These are phyloP conservation scores for Avena eriantha DNA, from an alignment of 176 grass and related monocot species.

Conservation along the genomic window DNA sequence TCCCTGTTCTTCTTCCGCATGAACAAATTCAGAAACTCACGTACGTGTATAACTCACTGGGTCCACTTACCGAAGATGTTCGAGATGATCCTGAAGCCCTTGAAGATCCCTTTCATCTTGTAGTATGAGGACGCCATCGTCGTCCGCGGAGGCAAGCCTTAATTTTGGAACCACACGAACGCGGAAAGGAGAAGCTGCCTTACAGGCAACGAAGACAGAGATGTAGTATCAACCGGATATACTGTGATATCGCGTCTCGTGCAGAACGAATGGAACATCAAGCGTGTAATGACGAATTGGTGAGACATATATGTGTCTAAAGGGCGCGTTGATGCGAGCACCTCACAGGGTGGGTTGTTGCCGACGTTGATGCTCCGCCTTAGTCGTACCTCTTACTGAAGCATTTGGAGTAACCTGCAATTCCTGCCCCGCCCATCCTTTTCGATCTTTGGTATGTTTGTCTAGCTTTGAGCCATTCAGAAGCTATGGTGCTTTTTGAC, in stretches of 20 bases:
- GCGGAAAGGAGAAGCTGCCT: neutral
- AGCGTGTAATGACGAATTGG: neutral
- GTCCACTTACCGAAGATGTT: slow-evolving; percentile 55
- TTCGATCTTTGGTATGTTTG: slow-evolving; percentile 8
- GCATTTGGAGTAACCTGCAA: slow-evolving; percentile 5
- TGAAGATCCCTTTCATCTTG: slow-evolving; percentile 84
- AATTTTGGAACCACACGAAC: neutral
- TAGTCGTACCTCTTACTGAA: slow-evolving; percentile 13
- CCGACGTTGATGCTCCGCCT: slow-evolving; percentile 16
- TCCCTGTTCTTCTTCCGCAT: neutral
- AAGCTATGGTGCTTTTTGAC: neutral
- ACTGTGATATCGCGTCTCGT: neutral
- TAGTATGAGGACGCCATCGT: slow-evolving; percentile 57
- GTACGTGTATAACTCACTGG: neutral
- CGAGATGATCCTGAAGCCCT: slow-evolving; percentile 78
- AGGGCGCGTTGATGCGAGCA: neutral
- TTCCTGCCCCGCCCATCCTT: neutral
- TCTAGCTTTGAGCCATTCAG: neutral
- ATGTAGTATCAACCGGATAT: slow-evolving; percentile 17
- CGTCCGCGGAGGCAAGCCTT: neutral
- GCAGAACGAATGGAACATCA: neutral
- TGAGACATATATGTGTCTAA: neutral
- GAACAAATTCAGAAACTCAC: neutral
- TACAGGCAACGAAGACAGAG: neutral
- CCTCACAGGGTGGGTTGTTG: neutral